A percentile compares a stretch with the other conserved stretches of the same genome.
phyloP scores from a whole-genome alignment of 2,329 filamentous ascomycete genomes.

The Ophiostoma populinum region DNA sequence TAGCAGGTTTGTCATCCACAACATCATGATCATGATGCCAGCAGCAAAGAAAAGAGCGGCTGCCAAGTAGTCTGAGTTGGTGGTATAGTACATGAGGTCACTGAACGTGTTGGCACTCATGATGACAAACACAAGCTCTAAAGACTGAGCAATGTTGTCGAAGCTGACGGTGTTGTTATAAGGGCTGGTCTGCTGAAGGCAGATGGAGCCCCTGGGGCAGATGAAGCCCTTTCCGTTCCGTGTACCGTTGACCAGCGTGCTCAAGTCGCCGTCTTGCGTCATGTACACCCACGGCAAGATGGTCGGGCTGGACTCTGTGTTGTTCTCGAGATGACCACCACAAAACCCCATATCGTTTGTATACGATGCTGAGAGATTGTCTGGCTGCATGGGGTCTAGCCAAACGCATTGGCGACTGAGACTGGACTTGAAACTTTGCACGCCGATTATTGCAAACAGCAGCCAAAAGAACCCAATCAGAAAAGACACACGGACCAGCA shows the following conservation, averaged over 20 bases:
- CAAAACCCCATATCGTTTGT: slow-evolving; percentile 61
- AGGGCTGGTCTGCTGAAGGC: slow-evolving; percentile 63
- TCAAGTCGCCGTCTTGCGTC: slow-evolving; percentile 18
- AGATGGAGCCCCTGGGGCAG: slow-evolving; percentile 70
- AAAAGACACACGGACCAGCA: slow-evolving; percentile 85
- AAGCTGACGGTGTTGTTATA: slow-evolving; percentile 80
- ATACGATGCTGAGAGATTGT: slow-evolving; percentile 36
- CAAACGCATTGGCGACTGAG: slow-evolving; percentile 62
- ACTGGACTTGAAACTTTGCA: slow-evolving; percentile 89
- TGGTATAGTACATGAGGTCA: slow-evolving; percentile 85
- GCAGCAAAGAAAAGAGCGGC: slow-evolving; percentile 62
- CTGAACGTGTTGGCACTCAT: slow-evolving; percentile 98
- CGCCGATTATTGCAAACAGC: slow-evolving; percentile 86
- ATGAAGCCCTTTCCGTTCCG: slow-evolving; percentile 62
- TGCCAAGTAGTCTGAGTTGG: slow-evolving; percentile 76
- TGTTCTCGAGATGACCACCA: slow-evolving; percentile 57
- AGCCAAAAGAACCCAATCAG: slow-evolving; percentile 96
- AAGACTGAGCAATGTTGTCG: slow-evolving; percentile 80
- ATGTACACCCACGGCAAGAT: slow-evolving; percentile 47
- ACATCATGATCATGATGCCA: slow-evolving; percentile 75
- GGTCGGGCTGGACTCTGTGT: slow-evolving; percentile 29
- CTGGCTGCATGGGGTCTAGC: slow-evolving; percentile 45
- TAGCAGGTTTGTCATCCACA: slow-evolving; percentile 88
- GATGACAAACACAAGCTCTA: slow-evolving; percentile 91
- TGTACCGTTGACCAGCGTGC: slow-evolving; percentile 32